Base-by-base conservation (phyloP, 1,139 yeast genomes). In the Hansenula lynferdii region DNA sequence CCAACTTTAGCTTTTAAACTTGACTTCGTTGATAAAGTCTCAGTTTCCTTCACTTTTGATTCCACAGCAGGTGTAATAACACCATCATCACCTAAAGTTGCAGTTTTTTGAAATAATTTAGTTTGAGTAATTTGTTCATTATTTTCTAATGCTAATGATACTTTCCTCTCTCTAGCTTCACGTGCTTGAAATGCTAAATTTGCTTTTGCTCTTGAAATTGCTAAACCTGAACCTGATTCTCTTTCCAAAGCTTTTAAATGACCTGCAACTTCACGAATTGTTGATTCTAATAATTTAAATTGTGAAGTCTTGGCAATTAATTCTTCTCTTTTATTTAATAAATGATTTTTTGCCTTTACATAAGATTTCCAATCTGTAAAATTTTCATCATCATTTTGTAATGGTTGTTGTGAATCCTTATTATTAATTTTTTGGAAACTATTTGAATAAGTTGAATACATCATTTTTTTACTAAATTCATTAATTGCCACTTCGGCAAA, bases 111-210 rank as follows among this genome's bases (percentile, higher is more conserved):
- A 2, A 6, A 11, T 2, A 31, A 16, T 3, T 21, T 16, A 12
- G 33, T 31, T 16, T 22, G 8, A 4, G 33, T 31, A 4, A 16
- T 8, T 23, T 36, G 29, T 10, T 14, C 35, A 23, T 20, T 21
- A 8, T 27, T 29, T 25, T 29, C 36, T 15, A 20, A 9, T 15
- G 20, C 24, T 18, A 18, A 18, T 15, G 30, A 29, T 12, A 16
- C 6, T 6, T 40, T 40, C n/a, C 38, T 40, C 35, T 62, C 68
- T 29, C 45, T 50, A 14, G 62, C 69, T 57, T 84, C 90, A 49
- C 94, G 75, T 43, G 68, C 65, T 62, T 87, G 96, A 59, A 85
- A 83, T 15, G 83, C 82, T 32, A 85, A 63, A 54, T 89, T 90
- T 16, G 95, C 95, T 57, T 80, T 76, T 12, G 95, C 90, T 53